phyloP scores from a whole-genome alignment of 345 rosid genomes.

The Eucalyptus polybractea region DNA sequence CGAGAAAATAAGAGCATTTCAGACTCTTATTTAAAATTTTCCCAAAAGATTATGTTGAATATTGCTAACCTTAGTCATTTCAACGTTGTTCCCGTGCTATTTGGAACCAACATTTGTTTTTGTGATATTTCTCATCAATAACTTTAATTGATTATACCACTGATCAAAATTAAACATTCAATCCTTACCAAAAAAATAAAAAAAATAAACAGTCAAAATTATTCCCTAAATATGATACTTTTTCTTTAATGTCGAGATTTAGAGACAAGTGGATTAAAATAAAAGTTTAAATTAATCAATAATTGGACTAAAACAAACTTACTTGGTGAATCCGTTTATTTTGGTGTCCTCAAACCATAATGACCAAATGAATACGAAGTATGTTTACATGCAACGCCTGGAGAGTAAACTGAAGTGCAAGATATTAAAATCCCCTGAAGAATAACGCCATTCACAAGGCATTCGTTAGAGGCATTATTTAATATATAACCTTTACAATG shows the following conservation, averaged over 20 bases:
- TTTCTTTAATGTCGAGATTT: background rate
- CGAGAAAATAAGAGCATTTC: background rate
- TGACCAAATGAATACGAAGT: background rate
- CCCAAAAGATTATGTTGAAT: background rate
- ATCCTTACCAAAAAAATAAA: background rate
- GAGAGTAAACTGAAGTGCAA: background rate
- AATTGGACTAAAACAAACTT: background rate
- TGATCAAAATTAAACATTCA: background rate
- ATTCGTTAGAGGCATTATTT: background rate
- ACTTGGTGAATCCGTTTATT: background rate
- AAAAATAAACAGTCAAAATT: background rate
- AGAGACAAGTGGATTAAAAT: background rate
- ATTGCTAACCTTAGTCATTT: background rate
- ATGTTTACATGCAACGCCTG: background rate
- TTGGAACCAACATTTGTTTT: background rate
- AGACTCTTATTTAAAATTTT: background rate
- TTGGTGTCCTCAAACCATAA: background rate
- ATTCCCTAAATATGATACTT: background rate
- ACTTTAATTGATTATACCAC: background rate
- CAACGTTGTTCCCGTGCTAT: background rate
- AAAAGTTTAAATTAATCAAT: background rate
- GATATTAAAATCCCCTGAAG: background rate
- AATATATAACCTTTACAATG: background rate
- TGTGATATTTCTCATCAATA: background rate
- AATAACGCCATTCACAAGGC: background rate